A percentile compares a stretch with the other conserved stretches of the same genome.
These are phyloP conservation scores for Gossypium rotundifolium DNA, from an alignment of 345 rosid species.

Conservation along the genomic window DNA sequence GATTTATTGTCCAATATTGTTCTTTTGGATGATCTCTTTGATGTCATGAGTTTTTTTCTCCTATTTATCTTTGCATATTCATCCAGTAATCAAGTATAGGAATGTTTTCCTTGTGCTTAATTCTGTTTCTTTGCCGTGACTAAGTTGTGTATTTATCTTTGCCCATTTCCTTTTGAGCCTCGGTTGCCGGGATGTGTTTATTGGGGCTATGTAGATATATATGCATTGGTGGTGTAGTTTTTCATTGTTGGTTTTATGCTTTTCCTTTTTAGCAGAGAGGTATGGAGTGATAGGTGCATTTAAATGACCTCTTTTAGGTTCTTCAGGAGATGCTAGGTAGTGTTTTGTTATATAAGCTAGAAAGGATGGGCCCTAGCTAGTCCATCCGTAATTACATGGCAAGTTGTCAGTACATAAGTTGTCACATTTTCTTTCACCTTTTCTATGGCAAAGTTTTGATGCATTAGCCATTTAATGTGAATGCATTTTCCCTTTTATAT, in stretches of 20 bases:
- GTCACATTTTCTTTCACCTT: not conserved
- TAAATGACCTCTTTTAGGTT: not conserved
- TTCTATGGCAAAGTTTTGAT: not conserved
- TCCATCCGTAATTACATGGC: not conserved
- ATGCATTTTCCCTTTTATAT: not conserved
- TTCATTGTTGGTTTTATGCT: not conserved
- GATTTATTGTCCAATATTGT: not conserved
- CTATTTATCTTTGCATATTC: not conserved
- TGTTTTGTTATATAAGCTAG: not conserved
- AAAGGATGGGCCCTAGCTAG: not conserved
- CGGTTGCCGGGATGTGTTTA: not conserved
- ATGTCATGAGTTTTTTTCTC: not conserved
- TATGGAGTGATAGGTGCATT: not conserved
- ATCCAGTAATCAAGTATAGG: not conserved
- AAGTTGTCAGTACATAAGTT: not conserved
- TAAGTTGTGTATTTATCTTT: not conserved
- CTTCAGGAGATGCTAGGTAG: not conserved
- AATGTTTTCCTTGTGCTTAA: not conserved
- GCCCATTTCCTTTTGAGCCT: not conserved
- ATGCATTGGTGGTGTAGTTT: not conserved
- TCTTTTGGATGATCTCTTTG: not conserved
- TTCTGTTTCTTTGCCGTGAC: not conserved
- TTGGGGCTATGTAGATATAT: not conserved
- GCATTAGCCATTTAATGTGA: not conserved
- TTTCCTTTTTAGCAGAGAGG: not conserved